Evolutionary conservation across 352 stramenopile species (phyloP).

Genomic region (Pseudoperonospora humuli): DNA sequence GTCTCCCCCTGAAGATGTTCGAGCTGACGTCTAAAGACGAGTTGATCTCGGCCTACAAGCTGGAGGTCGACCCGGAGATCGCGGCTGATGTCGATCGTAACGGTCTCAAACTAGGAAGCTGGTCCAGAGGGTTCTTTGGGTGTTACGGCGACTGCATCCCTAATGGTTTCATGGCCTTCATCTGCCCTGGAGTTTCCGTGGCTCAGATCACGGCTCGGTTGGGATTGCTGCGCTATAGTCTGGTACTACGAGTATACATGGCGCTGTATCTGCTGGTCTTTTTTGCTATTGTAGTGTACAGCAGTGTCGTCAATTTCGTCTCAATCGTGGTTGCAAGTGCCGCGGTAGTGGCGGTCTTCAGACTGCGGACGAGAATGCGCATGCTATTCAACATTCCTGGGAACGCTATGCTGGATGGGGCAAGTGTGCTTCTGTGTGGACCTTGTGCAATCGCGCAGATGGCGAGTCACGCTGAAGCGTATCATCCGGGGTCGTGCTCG

Average conservation of each 20-base stretch:
- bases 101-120: slow-evolving; percentile 16
- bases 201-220: slow-evolving; percentile 24
- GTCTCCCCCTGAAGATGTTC: no score
- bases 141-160: slow-evolving; percentile 24
- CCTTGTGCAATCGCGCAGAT: slow-evolving; percentile 42
- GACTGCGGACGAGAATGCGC: slow-evolving; percentile 35
- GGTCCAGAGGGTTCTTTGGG: slow-evolving; percentile 15
- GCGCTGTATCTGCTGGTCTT: slow-evolving; percentile 28
- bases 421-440: slow-evolving; percentile 27
- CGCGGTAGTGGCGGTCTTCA: slow-evolving; percentile 4
- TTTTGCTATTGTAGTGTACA: slow-evolving; percentile 15
- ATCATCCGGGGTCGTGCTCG: slow-evolving; percentile 25
- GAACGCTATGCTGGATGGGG: slow-evolving; percentile 21
- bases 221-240: slow-evolving; percentile 38
- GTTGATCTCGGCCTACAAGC: slow-evolving; percentile 15
- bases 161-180: slow-evolving; percentile 30
- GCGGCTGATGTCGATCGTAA: slow-evolving; percentile 13
- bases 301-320: slow-evolving; percentile 10
- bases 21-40: slow-evolving; percentile 16
- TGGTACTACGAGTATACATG: slow-evolving; percentile 33
- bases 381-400: slow-evolving; percentile 39
- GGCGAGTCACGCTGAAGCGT: slow-evolving; percentile 35
- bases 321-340: slow-evolving; percentile 17
- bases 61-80: neutral
- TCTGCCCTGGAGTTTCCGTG: slow-evolving; percentile 28